Evolutionary conservation across 2,329 filamentous ascomycete species (phyloP), one percentile per base, ranked within the genome.

Genomic region (Chaetothyriales sp.): DNA sequence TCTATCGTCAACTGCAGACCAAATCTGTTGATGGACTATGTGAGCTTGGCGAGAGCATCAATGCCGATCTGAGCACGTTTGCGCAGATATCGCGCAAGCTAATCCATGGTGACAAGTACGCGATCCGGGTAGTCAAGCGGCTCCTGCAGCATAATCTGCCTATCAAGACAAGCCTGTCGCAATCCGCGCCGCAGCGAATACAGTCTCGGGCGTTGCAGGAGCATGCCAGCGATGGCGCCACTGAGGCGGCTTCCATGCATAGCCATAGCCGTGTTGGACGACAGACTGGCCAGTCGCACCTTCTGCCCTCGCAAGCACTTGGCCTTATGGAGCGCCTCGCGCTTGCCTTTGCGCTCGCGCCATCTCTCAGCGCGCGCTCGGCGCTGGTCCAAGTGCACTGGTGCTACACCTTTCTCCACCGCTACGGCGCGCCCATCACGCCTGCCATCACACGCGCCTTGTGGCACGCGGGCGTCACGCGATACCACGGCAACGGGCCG

Each of bases 381-480:
- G 67, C 74, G 0, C 74, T 70, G 53, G 63, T 68, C n/a, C 59
- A 71, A 25, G 69, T 77, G 6, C 67, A 70, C 57, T 70, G 70
- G 62, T 69, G 73, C 50, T 77, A 74, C 57, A 58, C 62, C 5
- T 73, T 69, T 56, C 65, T 78, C 2, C 61, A 64, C 19, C 63
- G 64, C 20, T 66, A 72, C 45, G 57, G 66, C 47, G 72, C 69
- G 7, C 70, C 70, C 1, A 61, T 77, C 15, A 62, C 64, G 18
- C 66, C 69, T 1, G 56, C 66, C 2, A 63, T 79, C 52, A 69
- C 68, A 5, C 69, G 72, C 29, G 73, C 76, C 0, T 58, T 79
- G 59, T 74, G 76, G 52, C 67, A 71, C 57, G 70, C 73, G 19
- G 75, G 73, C 15, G 64, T 78, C 20, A 64, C 70, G 20, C 65